phyloP scores from a whole-genome alignment of 371 early-diverging fungal species.

The Haplosporangium sp. region DNA sequence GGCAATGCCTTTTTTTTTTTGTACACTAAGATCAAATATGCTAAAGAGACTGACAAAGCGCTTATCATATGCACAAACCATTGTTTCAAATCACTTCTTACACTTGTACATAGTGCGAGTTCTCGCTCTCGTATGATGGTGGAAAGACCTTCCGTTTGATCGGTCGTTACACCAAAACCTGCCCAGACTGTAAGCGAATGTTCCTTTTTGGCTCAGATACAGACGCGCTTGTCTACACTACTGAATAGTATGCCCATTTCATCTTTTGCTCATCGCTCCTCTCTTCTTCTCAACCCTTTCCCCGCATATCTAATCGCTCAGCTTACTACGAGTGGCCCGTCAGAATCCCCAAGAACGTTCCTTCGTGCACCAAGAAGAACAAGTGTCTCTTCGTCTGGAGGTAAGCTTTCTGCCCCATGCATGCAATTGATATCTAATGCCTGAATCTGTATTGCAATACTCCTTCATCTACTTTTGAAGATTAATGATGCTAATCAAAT shows the following conservation, averaged over 20 bases:
- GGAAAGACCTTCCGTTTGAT: conserved; percentile 71
- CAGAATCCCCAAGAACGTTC: conserved; percentile 65
- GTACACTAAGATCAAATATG: neutral
- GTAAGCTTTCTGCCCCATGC: conserved; percentile 9
- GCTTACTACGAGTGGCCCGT: conserved; percentile 58
- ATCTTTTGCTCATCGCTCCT: too few relatives aligned
- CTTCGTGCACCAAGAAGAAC: conserved; percentile 54
- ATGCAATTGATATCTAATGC: neutral
- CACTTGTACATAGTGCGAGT: conserved; percentile 66
- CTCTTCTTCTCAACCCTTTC: neutral
- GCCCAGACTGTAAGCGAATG: conserved; percentile 53
- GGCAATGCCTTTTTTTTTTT: neutral
- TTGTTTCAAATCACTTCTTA: neutral
- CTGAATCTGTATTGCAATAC: neutral
- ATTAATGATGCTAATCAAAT: neutral
- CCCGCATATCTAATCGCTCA: neutral
- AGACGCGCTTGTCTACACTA: neutral
- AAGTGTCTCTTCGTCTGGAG: conserved; percentile 70
- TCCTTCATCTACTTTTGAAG: neutral
- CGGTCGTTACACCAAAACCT: conserved; percentile 60
- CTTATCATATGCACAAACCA: neutral
- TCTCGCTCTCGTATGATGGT: conserved; percentile 73
- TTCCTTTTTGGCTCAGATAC: conserved; percentile 7
- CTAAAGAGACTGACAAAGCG: neutral
- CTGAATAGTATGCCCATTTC: neutral